Percentiles rank a stretch among this genome's conserved stretches.
Conservation (phyloP, 306 rosid genomes). For the Chamaecrista fasciculata region DNA sequence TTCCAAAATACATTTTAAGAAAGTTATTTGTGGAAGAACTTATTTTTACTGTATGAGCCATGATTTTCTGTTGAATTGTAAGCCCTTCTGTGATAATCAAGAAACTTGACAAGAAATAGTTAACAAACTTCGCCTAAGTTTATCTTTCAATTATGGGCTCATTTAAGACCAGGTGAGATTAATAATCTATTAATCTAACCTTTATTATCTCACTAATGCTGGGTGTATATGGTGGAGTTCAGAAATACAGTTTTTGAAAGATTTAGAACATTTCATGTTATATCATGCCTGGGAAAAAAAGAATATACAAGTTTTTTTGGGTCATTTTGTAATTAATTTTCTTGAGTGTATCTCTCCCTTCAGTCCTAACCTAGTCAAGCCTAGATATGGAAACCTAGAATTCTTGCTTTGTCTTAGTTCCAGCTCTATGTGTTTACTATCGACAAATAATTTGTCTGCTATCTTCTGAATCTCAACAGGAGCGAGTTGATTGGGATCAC, state of each 20-base stretch:
- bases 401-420: background rate
- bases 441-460: background rate
- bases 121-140: background rate
- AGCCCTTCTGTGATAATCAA: too few species aligned
- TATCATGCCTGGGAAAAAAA: background rate
- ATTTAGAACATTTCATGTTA: background rate
- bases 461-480: conserved; percentile 35
- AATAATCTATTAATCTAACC: background rate
- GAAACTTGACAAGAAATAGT: background rate
- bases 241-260: background rate
- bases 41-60: too few species aligned
- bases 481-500: conserved; percentile 80
- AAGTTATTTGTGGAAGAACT: too few species aligned
- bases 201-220: background rate
- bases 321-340: too few species aligned
- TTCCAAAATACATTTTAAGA: background rate
- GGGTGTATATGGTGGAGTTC: background rate
- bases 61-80: too few species aligned
- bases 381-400: background rate
- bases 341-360: too few species aligned
- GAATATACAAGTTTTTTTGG: background rate
- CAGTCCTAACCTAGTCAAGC: background rate
- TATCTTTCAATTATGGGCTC: background rate
- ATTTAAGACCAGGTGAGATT: background rate
- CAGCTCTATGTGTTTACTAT: background rate